A percentile compares a stretch with the other conserved stretches of the same genome.
Conservation (phyloP, 2,329 filamentous ascomycete species). For the Pseudocercospora pini-densiflorae region DNA sequence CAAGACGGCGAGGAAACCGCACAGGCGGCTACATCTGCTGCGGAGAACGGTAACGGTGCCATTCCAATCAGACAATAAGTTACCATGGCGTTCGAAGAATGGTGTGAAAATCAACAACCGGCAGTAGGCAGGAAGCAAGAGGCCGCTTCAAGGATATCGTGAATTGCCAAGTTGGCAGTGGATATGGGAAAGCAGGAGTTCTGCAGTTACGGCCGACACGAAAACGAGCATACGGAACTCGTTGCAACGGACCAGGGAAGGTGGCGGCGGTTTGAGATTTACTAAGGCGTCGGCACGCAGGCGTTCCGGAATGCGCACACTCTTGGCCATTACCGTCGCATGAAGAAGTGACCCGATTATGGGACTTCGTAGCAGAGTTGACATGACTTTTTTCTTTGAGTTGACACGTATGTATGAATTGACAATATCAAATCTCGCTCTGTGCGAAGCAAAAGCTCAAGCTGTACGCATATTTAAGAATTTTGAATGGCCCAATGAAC, state of each 20-base stretch:
- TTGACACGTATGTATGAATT: constrained; percentile 4
- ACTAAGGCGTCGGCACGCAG: constrained; percentile 9
- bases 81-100: not conserved
- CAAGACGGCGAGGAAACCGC: constrained; percentile 45
- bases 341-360: not conserved
- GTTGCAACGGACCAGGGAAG: not conserved
- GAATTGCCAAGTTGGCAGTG: not conserved
- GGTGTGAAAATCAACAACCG: not conserved
- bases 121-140: not conserved
- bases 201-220: not conserved
- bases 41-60: constrained; percentile 1
- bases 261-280: not conserved
- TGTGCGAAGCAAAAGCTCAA: not conserved
- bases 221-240: constrained; percentile 1
- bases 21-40: not conserved
- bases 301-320: constrained; percentile 4
- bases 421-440: not conserved
- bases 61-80: constrained; percentile 1
- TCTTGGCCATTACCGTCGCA: not conserved
- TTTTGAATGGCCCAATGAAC: not conserved
- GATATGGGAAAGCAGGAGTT: not conserved
- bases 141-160: not conserved
- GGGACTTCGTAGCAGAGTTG: not conserved
- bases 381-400: constrained; percentile 7
- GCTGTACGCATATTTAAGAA: not conserved